Evolutionary conservation across 176 grass and related monocot genomes (phyloP).

Genomic region (Ampelocalamus luodianensis): DNA sequence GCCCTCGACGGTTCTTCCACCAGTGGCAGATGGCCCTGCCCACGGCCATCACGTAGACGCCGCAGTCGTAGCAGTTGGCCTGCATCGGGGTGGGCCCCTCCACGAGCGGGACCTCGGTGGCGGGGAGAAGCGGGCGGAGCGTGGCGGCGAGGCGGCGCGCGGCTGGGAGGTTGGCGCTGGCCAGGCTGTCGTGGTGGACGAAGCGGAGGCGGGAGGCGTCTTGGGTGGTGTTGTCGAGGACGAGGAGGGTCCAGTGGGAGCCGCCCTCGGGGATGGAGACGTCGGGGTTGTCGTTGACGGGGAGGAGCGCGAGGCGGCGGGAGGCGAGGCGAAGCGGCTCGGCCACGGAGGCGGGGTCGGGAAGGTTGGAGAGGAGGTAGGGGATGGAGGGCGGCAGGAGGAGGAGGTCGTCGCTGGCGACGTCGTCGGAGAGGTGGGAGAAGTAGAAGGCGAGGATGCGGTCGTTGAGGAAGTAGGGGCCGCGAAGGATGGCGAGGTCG

Average conservation of each 20-base stretch:
- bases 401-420: slow-evolving; percentile 42
- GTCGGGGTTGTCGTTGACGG: slow-evolving; percentile 71
- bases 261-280: slow-evolving; percentile 57
- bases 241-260: slow-evolving; percentile 70
- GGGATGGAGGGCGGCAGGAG: slow-evolving; percentile 53
- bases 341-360: slow-evolving; percentile 37
- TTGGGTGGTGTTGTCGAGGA: slow-evolving; percentile 41
- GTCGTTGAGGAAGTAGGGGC: slow-evolving; percentile 73
- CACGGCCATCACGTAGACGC: slow-evolving; percentile 70
- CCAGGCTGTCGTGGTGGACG: slow-evolving; percentile 67
- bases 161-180: slow-evolving; percentile 48
- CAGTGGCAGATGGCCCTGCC: slow-evolving; percentile 65
- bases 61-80: slow-evolving; percentile 78
- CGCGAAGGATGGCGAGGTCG: neutral
- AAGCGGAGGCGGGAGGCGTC: neutral
- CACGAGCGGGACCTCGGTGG: slow-evolving; percentile 36
- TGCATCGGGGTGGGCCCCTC: slow-evolving; percentile 75
- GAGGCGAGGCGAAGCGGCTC: slow-evolving; percentile 56
- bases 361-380: slow-evolving; percentile 43
- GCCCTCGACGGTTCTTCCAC: slow-evolving; percentile 43
- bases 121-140: slow-evolving; percentile 44
- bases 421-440: slow-evolving; percentile 7
- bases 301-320: slow-evolving; percentile 64
- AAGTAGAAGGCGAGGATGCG: slow-evolving; percentile 81
- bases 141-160: slow-evolving; percentile 47